Percentiles rank a stretch among this genome's conserved stretches.
phyloP scores from a whole-genome alignment of 805 yeast species.

The Spathaspora hagerdaliae region DNA sequence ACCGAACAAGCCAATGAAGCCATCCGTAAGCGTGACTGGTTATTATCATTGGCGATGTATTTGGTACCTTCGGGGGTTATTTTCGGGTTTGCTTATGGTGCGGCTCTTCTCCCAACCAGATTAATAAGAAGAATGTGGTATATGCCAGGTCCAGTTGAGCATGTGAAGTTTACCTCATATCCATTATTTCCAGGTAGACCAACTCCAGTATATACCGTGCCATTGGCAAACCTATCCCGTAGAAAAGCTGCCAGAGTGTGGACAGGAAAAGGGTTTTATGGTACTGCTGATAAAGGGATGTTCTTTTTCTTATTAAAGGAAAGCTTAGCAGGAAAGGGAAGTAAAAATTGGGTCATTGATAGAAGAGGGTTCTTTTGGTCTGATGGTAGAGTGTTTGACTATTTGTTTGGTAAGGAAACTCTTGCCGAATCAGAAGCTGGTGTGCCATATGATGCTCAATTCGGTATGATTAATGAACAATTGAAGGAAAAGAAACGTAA shows the following conservation, averaged over 20 bases:
- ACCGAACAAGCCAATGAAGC: conserved; percentile 39
- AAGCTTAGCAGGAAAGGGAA: conserved; percentile 24
- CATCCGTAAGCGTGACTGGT: conserved; percentile 38
- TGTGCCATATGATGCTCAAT: conserved; percentile 55
- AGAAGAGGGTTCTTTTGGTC: conserved; percentile 91
- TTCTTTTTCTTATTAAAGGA: conserved; percentile 74
- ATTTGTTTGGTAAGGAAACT: conserved; percentile 74
- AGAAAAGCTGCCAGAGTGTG: conserved; percentile 65
- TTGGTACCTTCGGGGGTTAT: conserved; percentile 24
- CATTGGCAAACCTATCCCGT: conserved; percentile 51
- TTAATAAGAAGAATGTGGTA: conserved; percentile 74
- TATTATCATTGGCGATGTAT: conserved; percentile 23
- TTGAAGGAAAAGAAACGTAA: conserved; percentile 47
- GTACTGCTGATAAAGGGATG: conserved; percentile 70
- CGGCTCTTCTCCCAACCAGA: conserved; percentile 55
- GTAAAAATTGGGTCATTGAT: conserved; percentile 72
- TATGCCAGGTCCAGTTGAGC: conserved; percentile 57
- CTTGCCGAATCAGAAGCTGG: conserved; percentile 75
- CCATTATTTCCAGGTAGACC: conserved; percentile 73
- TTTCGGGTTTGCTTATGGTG: conserved; percentile 25
- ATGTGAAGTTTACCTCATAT: conserved; percentile 66
- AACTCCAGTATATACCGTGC: conserved; percentile 69
- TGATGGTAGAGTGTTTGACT: conserved; percentile 81
- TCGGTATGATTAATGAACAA: conserved; percentile 45
- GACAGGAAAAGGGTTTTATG: conserved; percentile 87